phyloP scores from a whole-genome alignment of 495 filamentous ascomycete species.

The Choiromyces venosus region DNA sequence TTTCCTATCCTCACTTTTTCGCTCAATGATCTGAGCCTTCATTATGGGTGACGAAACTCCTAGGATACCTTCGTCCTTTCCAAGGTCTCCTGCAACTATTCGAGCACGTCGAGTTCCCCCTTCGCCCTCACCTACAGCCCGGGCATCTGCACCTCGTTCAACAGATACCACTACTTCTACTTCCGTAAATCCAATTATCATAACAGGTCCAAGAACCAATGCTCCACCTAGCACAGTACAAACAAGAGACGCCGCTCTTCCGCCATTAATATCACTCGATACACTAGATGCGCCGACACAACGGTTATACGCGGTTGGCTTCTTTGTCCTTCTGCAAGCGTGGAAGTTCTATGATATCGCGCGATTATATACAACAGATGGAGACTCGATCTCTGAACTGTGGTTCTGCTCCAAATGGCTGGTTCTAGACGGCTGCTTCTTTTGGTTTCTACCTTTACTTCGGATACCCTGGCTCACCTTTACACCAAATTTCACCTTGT shows the following conservation, averaged over 20 bases:
- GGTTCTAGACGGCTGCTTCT: conserved; percentile 70
- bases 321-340: conserved; percentile 65
- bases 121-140: not conserved
- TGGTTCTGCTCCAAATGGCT: conserved; percentile 92
- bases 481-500: conserved; percentile 26
- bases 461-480: conserved; percentile 79
- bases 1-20: not conserved
- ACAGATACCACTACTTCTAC: not conserved
- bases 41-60: conserved; percentile 30
- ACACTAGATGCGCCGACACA: conserved; percentile 83
- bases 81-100: conserved; percentile 24
- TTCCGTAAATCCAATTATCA: conserved; percentile 7
- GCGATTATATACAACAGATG: conserved; percentile 47
- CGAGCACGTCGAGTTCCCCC: conserved; percentile 11
- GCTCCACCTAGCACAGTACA: conserved; percentile 19
- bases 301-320: conserved; percentile 70
- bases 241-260: not conserved
- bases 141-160: not conserved
- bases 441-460: conserved; percentile 75
- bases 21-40: conserved; percentile 30
- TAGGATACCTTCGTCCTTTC: conserved; percentile 30
- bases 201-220: conserved; percentile 9
- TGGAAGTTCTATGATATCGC: conserved; percentile 84
- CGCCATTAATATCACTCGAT: conserved; percentile 34
- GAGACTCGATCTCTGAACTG: conserved; percentile 47